Evolutionary conservation across 495 filamentous ascomycete genomes (phyloP).

Genomic region (Tuber calosporum): DNA sequence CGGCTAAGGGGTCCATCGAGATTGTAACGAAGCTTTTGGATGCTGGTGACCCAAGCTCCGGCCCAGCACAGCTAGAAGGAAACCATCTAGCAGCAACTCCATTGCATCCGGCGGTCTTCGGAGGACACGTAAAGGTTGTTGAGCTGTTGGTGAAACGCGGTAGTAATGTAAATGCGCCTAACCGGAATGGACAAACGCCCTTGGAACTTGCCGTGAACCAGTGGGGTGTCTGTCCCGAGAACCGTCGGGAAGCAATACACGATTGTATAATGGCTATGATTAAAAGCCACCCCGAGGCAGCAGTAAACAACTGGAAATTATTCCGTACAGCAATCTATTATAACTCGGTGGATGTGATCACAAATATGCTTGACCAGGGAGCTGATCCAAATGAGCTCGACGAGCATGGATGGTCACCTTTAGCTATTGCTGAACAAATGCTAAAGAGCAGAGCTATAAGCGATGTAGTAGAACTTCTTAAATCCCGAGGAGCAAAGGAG

Average conservation of each 20-base stretch:
- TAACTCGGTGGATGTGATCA: constrained; percentile 10
- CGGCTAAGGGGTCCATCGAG: constrained; percentile 15
- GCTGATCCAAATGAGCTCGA: constrained; percentile 13
- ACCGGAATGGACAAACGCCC: neutral
- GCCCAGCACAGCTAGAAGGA: neutral
- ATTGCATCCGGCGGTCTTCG: constrained; percentile 8
- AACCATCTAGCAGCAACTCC: constrained; percentile 9
- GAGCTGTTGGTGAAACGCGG: constrained; percentile 9
- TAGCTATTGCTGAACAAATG: constrained; percentile 15
- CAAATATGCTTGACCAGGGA: constrained; percentile 11
- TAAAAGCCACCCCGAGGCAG: neutral
- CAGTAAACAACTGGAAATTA: neutral
- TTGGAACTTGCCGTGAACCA: constrained; percentile 8
- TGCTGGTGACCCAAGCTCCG: neutral
- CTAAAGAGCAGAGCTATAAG: neutral
- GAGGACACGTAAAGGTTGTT: neutral
- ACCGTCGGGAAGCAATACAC: neutral
- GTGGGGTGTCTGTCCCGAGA: neutral
- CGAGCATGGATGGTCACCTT: constrained; percentile 20
- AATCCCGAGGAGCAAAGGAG: constrained; percentile 1
- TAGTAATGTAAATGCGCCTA: constrained; percentile 3
- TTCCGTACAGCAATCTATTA: constrained; percentile 3
- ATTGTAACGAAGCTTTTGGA: constrained; percentile 14
- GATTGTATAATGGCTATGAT: constrained; percentile 13
- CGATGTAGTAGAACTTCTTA: constrained; percentile 10